Base-by-base conservation (phyloP, 805 yeast genomes). In the Ogataea nitratoaversa region DNA sequence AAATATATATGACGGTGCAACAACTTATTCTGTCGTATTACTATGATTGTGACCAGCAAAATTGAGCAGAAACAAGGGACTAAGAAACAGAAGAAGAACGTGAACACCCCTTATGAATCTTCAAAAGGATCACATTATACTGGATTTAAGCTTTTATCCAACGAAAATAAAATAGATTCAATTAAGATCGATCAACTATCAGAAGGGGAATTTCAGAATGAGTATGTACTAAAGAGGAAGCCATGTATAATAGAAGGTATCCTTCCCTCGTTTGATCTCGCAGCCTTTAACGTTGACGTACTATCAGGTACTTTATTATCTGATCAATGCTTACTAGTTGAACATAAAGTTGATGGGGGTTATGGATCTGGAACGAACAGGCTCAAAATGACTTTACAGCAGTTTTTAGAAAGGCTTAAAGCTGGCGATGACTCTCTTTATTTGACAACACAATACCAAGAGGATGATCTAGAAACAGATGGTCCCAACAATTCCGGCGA, bases 381-480 rank as follows among this genome's bases (percentile, higher is more conserved):
- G 46, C 57, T 69, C 13, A 68, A 68, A 40, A 69, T 81, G 76
- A 57, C 63, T 2, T 67, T 83, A 43, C 52, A 53, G 0, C 76
- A 78, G 16, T 68, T 84, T 34, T 56, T 80, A 38, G 53, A 59
- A 0, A 65, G 60, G 43, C 49, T 80, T 20, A 40, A 55, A 22
- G 33, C 50, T 3, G 79, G 76, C 1, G 75, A 74, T 14, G 69
- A 60, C 22, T 59, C 66, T 0, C 67, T 73, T 41, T 83, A 84
- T 48, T 63, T 83, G 55, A 84, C 90, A 1, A 84, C 90, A 0
- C 90, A 84, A 48, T 84, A 84, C 52, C 62, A 48, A 3, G 80
- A 72, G 36, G 73, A 73, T 42, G 71, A 65, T 20, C 60, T 60
- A 4, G 66, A 60, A 16, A 54, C 41, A 5, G 19, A 40, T 9